A percentile compares a stretch with the other conserved stretches of the same genome.
These are phyloP conservation scores for Penicillium sumatraense DNA, from an alignment of 2,329 filamentous ascomycete species.

Conservation along the genomic window DNA sequence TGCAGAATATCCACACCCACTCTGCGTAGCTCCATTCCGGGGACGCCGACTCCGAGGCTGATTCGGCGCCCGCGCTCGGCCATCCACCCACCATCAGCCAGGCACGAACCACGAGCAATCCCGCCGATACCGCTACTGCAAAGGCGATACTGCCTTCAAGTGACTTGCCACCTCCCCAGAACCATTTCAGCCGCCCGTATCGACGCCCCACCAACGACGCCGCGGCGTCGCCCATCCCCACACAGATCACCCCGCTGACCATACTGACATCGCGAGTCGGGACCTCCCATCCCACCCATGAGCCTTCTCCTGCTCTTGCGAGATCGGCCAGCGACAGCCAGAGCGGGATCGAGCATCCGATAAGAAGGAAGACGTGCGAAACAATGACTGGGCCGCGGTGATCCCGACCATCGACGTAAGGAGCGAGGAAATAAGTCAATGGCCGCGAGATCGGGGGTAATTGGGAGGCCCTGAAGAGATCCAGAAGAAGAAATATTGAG, in stretches of 20 bases:
- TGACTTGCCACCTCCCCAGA: slow-evolving; percentile 96
- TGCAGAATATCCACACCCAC: slow-evolving; percentile 49
- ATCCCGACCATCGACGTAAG: slow-evolving; percentile 93
- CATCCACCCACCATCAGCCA: slow-evolving; percentile 83
- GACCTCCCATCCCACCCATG: slow-evolving; percentile 76
- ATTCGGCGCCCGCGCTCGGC: slow-evolving; percentile 38
- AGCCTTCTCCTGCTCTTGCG: slow-evolving; percentile 58
- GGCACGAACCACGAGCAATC: slow-evolving; percentile 69
- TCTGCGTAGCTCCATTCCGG: neutral
- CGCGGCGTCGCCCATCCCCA: slow-evolving; percentile 92
- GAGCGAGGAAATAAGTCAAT: slow-evolving; percentile 83
- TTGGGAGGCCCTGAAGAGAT: slow-evolving; percentile 87
- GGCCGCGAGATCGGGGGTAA: slow-evolving; percentile 87
- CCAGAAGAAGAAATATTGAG: slow-evolving; percentile 83
- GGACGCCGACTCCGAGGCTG: slow-evolving; percentile 15
- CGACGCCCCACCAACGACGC: slow-evolving; percentile 87
- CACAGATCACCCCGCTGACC: slow-evolving; percentile 90
- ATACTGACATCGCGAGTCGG: slow-evolving; percentile 77
- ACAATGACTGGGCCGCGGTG: slow-evolving; percentile 92
- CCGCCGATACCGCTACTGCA: slow-evolving; percentile 74
- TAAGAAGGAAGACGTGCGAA: slow-evolving; percentile 91
- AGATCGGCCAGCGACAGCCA: slow-evolving; percentile 83
- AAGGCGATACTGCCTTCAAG: slow-evolving; percentile 87
- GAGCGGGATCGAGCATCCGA: slow-evolving; percentile 91
- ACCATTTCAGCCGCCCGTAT: slow-evolving; percentile 87